Base-by-base conservation (phyloP, 345 rosid species). In the Bruguiera gymnorhiza region DNA sequence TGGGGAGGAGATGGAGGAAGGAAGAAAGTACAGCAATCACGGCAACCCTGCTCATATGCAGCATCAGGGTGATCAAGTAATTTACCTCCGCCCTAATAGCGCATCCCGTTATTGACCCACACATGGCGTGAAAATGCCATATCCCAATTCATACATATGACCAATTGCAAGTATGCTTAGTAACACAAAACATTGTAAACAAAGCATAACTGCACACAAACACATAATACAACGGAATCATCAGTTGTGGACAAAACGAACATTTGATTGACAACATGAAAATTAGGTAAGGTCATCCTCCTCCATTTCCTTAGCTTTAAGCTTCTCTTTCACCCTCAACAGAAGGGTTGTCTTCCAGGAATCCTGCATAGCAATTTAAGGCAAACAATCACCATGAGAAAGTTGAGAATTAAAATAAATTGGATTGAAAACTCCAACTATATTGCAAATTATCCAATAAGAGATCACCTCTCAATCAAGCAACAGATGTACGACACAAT, bases 241-340 rank as follows among this genome's bases (percentile, higher is more conserved):
- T 73, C 73, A 70, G 60, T 68, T 46, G 30, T 72, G 68, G 74
- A 74, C 76, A 63, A n/a, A 65, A 37, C 58, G 61, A 71, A 68
- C 54, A 67, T 16, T 34, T 43, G 16, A 43, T n/a, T 39, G 58
- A 61, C 63, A 20, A 46, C 62, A 48, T 67, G 67, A 24, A 65
- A 69, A 69, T 88, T 81, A 94, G 76, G 99, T 96, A 64, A 96
- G 98, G 75, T 96, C 98, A 74, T 92, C 99, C 78, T 92, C 99
- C 73, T 96, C 99, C 60, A 90, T 57, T 78, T 96, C 99, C 79
- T 85, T 89, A 62, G 95, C 96, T 78, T 96, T 96, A 72, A 96
- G 85, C 89, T 90, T 96, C 74, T 96, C 98, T 83, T 96, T 96
- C 80, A 96, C 98, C 81, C 99, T 85, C 86, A 92, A 77, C 63